Base-by-base conservation (phyloP, 148 eudicot species). In the Talinum fruticosum region DNA sequence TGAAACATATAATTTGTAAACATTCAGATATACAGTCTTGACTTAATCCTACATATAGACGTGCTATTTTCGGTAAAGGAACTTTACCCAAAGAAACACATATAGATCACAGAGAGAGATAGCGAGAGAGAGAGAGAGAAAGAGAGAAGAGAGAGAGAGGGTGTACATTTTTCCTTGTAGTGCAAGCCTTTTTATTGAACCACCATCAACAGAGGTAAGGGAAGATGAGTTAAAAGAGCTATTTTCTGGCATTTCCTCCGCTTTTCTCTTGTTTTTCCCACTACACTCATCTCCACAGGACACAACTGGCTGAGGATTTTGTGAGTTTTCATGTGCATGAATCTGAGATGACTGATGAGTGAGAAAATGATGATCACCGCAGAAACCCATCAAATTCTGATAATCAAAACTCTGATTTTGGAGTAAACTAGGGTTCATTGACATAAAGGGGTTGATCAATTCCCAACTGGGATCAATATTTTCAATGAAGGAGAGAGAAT, bases 401-500 rank as follows among this genome's bases (percentile, higher is more conserved):
- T 71, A 76, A 57, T 78, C 78, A 36, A 79, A 75, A 67, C 49
- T 77, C 44, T 85, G 76, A 44, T 44, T 79, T 26, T 85, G 80
- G 26, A 65, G 16, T 2, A 65, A 53, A 53, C 8, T 34, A 24
- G 4, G 72, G 21, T 77, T 51, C 45, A 83, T 81, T 59, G 86
- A 54, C 38, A 68, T 74, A 69, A 84, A 18, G 23, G 80, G 81
- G 68, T 78, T 85, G 82, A 79, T 41, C 4, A 84, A 29, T 4
- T 90, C 94, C 86, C 86, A 84, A 84, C 68, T 87, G 71, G 82
- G 79, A 80, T 90, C 93, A 75, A 79, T 69, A 54, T 83, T 62
- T 41, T 85, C 88, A 18, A 78, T 69, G 78, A 70, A 80, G 45
- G 89, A 78, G 59, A 75, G 73, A 38, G 82, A 49, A 32, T 61